A percentile compares a stretch with the other conserved stretches of the same genome.
phyloP scores from a whole-genome alignment of 148 eudicot species.

The Heliamphora exappendiculata region DNA sequence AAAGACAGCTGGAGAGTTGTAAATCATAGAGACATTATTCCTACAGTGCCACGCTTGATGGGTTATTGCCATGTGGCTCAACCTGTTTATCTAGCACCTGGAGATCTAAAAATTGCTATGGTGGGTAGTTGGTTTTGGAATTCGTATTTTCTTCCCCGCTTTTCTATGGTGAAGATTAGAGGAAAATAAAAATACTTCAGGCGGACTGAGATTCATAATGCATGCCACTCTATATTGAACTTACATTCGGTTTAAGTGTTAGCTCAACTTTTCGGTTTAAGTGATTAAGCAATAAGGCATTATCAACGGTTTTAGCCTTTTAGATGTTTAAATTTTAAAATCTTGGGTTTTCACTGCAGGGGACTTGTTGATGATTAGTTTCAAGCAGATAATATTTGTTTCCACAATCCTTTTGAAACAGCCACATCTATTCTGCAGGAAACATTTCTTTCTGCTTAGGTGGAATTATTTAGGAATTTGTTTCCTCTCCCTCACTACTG shows the following conservation, averaged over 20 bases:
- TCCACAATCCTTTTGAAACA: neutral
- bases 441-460: neutral
- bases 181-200: neutral
- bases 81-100: slow-evolving; percentile 76
- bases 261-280: neutral
- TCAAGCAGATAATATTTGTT: neutral
- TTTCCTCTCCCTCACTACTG: neutral
- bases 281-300: neutral
- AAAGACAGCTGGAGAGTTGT: slow-evolving; percentile 98
- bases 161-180: neutral
- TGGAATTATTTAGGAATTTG: neutral
- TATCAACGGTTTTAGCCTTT: neutral
- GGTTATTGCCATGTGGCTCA: slow-evolving; percentile 99
- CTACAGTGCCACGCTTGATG: slow-evolving; percentile 97
- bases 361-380: neutral
- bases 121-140: slow-evolving; percentile 34
- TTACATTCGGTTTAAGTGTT: neutral
- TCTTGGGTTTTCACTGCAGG: neutral
- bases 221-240: neutral
- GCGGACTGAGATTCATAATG: neutral
- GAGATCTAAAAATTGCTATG: slow-evolving; percentile 32
- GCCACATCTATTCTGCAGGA: neutral
- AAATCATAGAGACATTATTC: slow-evolving; percentile 95
- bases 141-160: slow-evolving; percentile 2
- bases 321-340: neutral